Percentiles rank a stretch among this genome's conserved stretches.
Evolutionary conservation across 345 rosid genomes (phyloP).

Genomic region (Carallia brachiata): DNA sequence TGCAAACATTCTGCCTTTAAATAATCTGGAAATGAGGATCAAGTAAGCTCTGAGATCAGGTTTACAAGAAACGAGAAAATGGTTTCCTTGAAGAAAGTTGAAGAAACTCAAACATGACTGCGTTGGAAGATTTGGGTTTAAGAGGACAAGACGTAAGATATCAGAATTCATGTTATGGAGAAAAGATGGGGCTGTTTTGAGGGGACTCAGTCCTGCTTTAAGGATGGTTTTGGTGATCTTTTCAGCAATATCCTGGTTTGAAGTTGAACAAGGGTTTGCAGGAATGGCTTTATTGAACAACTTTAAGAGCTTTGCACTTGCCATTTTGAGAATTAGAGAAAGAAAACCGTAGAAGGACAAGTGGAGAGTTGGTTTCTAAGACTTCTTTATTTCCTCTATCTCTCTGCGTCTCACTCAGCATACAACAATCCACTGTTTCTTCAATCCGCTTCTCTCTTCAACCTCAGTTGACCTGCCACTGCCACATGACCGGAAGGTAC

Average conservation of each 20-base stretch:
- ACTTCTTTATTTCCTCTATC: background rate
- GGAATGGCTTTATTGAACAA: slow-evolving; percentile 17
- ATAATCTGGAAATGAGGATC: slow-evolving; percentile 44
- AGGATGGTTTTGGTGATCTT: slow-evolving; percentile 27
- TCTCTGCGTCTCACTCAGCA: background rate
- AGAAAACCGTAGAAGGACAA: background rate
- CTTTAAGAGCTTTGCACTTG: slow-evolving; percentile 29
- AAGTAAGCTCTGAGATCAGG: slow-evolving; percentile 54
- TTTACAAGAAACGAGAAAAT: slow-evolving; percentile 31
- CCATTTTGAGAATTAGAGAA: slow-evolving; percentile 18
- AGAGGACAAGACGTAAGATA: slow-evolving; percentile 47
- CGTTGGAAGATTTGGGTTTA: slow-evolving; percentile 47
- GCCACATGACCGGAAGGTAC: no score
- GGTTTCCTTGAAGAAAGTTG: slow-evolving; percentile 42
- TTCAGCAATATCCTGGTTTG: slow-evolving; percentile 27
- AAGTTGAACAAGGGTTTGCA: slow-evolving; percentile 14
- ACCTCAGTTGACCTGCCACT: no score
- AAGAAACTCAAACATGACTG: slow-evolving; percentile 53
- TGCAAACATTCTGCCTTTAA: slow-evolving; percentile 38
- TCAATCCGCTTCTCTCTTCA: no score
- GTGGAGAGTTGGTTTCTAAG: background rate
- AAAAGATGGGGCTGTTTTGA: slow-evolving; percentile 35
- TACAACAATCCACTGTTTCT: no score
- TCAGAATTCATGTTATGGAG: slow-evolving; percentile 48
- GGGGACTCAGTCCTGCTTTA: slow-evolving; percentile 35